Conservation (phyloP, 805 yeast species). For the Hermanozyma aechmeae region DNA sequence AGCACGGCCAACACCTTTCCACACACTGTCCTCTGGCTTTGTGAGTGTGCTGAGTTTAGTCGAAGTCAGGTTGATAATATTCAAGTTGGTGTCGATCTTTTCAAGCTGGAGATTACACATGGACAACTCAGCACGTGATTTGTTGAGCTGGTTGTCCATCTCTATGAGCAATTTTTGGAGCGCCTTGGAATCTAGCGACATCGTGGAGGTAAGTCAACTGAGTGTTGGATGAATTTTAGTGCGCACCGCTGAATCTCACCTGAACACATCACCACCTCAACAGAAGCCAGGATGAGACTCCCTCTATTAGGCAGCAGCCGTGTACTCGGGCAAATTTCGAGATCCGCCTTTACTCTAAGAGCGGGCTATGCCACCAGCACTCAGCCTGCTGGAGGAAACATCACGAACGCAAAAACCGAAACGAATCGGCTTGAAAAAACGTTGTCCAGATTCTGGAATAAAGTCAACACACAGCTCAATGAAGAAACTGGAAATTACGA, state of each 20-base stretch:
- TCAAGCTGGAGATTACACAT: constrained; percentile 45
- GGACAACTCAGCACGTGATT: constrained; percentile 50
- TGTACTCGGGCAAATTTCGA: no score
- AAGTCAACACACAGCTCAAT: constrained; percentile 38
- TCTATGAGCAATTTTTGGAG: constrained; percentile 50
- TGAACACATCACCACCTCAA: no score
- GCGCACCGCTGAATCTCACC: no score
- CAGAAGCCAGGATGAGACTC: no score
- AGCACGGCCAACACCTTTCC: constrained; percentile 82
- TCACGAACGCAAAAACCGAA: constrained; percentile 43
- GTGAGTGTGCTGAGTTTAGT: constrained; percentile 40
- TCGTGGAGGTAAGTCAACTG: no score
- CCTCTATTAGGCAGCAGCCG: no score
- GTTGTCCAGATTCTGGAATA: constrained; percentile 72
- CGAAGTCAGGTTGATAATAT: constrained; percentile 47
- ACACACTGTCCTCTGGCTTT: constrained; percentile 39
- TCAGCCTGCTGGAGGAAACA: constrained; percentile 30
- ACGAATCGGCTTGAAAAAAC: constrained; percentile 66
- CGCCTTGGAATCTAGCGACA: constrained; percentile 39
- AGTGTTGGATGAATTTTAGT: no score
- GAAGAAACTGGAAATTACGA: constrained; percentile 27
- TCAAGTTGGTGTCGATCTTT: constrained; percentile 39
- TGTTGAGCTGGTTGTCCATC: constrained; percentile 56
- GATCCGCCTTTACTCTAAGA: no score
- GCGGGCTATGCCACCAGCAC: constrained; percentile 1